Evolutionary conservation across 164 flowering plant species (phyloP).

Genomic region (Akebia trifoliata): DNA sequence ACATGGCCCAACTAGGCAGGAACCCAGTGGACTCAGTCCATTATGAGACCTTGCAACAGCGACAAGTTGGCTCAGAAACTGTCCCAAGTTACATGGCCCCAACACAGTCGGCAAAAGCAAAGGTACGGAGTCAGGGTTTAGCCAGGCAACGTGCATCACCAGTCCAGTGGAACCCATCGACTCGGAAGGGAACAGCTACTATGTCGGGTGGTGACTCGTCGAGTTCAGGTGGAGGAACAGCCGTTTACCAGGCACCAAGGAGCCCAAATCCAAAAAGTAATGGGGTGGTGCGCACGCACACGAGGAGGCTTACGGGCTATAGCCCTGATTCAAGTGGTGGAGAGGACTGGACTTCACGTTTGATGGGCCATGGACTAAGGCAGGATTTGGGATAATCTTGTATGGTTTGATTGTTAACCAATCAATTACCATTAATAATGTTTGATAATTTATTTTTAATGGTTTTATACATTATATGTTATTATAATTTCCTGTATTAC

Average conservation of each 20-base stretch:
- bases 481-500: too few species aligned
- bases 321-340: constrained; percentile 44
- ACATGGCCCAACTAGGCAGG: constrained; percentile 12
- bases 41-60: constrained; percentile 15
- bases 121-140: constrained; percentile 29
- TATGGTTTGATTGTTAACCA: too few species aligned
- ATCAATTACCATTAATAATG: too few species aligned
- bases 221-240: constrained; percentile 57
- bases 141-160: constrained; percentile 9
- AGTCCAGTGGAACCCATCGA: constrained; percentile 61
- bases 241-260: constrained; percentile 26
- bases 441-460: too few species aligned
- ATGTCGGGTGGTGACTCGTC: constrained; percentile 39
- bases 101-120: constrained; percentile 86
- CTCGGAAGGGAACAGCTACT: constrained; percentile 23
- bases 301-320: constrained; percentile 22
- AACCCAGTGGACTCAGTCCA: constrained; percentile 18
- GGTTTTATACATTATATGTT: too few species aligned
- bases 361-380: constrained; percentile 29
- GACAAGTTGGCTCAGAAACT: constrained; percentile 18
- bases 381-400: not conserved
- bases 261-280: constrained; percentile 46
- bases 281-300: constrained; percentile 12
- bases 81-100: constrained; percentile 95
- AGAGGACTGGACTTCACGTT: constrained; percentile 33